A percentile compares a stretch with the other conserved stretches of the same genome.
Evolutionary conservation across 371 early-diverging fungal genomes (phyloP).

Genomic region (Mucor saturninus): DNA sequence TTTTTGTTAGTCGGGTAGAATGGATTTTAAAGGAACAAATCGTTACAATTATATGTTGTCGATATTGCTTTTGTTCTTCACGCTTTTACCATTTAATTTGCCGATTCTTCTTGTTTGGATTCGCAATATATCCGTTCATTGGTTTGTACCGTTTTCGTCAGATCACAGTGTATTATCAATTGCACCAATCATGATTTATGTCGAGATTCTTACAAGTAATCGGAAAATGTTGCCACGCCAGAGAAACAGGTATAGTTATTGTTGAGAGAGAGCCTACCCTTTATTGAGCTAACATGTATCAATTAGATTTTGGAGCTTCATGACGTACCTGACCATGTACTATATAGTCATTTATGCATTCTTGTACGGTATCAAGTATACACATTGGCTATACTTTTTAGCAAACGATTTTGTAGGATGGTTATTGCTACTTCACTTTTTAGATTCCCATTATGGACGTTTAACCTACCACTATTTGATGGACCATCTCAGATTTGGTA

Average conservation of each 20-base stretch:
- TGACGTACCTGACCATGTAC: slow-evolving; percentile 41
- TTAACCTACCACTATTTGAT: slow-evolving; percentile 35
- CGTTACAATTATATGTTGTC: slow-evolving; percentile 67
- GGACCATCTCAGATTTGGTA: slow-evolving; percentile 38
- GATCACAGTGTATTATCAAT: slow-evolving; percentile 65
- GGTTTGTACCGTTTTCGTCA: slow-evolving; percentile 65
- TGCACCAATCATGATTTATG: slow-evolving; percentile 62
- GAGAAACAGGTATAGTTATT: slow-evolving; percentile 45
- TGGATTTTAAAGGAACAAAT: slow-evolving; percentile 40
- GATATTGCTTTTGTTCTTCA: slow-evolving; percentile 60
- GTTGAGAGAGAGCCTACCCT: neutral
- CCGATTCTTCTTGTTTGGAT: slow-evolving; percentile 70
- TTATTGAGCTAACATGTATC: neutral
- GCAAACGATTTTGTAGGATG: slow-evolving; percentile 47
- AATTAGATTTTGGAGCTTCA: slow-evolving; percentile 35
- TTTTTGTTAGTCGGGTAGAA: slow-evolving; percentile 14
- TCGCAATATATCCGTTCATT: slow-evolving; percentile 64
- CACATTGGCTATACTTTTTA: slow-evolving; percentile 53
- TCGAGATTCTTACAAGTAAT: slow-evolving; percentile 52
- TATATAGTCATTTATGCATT: slow-evolving; percentile 45
- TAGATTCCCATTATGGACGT: slow-evolving; percentile 44
- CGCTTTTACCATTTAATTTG: slow-evolving; percentile 61
- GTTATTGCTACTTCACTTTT: slow-evolving; percentile 49
- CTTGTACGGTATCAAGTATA: slow-evolving; percentile 55
- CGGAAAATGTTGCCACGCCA: slow-evolving; percentile 50